Evolutionary conservation across 805 yeast genomes (phyloP).

Genomic region (Kodamaea kakaduensis): DNA sequence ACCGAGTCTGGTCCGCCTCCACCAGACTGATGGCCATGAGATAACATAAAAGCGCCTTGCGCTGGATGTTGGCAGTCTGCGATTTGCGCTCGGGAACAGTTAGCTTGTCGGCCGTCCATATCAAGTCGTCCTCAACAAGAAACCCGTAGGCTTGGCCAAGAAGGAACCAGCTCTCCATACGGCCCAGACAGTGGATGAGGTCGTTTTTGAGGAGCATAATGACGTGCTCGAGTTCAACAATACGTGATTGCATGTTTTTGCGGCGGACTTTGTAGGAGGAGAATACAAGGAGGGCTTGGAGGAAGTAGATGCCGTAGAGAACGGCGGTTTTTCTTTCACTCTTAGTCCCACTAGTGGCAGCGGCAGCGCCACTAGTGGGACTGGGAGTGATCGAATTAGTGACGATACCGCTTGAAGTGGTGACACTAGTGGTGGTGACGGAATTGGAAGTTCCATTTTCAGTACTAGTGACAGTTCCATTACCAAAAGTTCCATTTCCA

Average conservation of each 20-base stretch:
- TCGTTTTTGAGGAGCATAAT: slow-evolving; percentile 64
- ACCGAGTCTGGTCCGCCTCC: background rate
- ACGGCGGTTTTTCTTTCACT: slow-evolving; percentile 22
- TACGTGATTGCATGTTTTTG: slow-evolving; percentile 73
- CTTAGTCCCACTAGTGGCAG: background rate
- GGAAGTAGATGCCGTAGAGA: slow-evolving; percentile 58
- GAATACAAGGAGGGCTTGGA: slow-evolving; percentile 65
- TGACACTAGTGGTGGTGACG: too few relatives aligned
- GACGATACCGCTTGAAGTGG: too few relatives aligned
- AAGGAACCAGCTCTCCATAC: slow-evolving; percentile 84
- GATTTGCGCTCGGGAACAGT: slow-evolving; percentile 58
- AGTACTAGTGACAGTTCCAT: too few relatives aligned
- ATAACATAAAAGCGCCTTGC: slow-evolving; percentile 68
- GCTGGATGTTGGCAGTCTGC: slow-evolving; percentile 59
- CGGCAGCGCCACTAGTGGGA: too few relatives aligned
- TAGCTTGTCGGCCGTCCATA: slow-evolving; percentile 88
- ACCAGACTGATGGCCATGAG: slow-evolving; percentile 59
- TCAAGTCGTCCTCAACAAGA: slow-evolving; percentile 81
- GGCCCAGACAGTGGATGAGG: slow-evolving; percentile 55
- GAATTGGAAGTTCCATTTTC: too few relatives aligned
- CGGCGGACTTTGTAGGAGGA: slow-evolving; percentile 69
- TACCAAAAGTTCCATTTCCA: background rate
- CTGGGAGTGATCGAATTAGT: too few relatives aligned
- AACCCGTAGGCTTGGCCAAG: slow-evolving; percentile 76
- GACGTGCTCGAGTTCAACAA: slow-evolving; percentile 76